Base-by-base conservation (phyloP, 805 yeast genomes). In the Pichia eremophila region DNA sequence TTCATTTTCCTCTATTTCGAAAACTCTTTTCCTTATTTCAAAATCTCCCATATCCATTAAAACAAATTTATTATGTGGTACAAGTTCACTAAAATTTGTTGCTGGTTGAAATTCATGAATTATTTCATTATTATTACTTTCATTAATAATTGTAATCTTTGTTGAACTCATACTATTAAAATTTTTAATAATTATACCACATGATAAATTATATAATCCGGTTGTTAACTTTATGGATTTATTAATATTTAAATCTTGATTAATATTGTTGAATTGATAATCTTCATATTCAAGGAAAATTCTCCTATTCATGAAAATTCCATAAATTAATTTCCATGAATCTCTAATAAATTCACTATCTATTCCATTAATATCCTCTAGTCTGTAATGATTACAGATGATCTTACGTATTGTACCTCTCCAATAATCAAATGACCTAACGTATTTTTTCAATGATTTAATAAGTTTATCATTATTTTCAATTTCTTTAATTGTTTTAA, bases 141-240 rank as follows among this genome's bases (percentile, higher is more conserved):
- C 50, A 47, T 66, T 66, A 18, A 58, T 56, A 8, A 79, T 65
- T 53, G 71, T 75, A 53, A 79, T 79, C 53, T 72, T 71, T 17
- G 80, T 75, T 15, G 83, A 78, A 2, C 83, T 83, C 28, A 80
- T 59, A 0, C 85, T 85, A 45, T 68, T 64, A 1, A 76, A 77
- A 50, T 73, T 72, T 45, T 75, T 74, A n/a, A 77, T 63, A 8
- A 76, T 73, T 27, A 77, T 57, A 0, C 79, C 82, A 44, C 76
- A 69, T 40, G 76, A 70, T 29, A 77, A 57, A 51, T 76, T 76
- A 57, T 77, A 77, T 14, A 58, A 56, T 4, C 78, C 82, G 0
- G 76, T 73, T 1, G 76, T 61, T 19, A 77, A 57, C 68, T 74
- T 70, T 8, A 76, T 56, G 1, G 64, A 58, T 50, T 75, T 76